Conservation (phyloP, 352 stramenopile genomes). For the Phytophthora pisi region DNA sequence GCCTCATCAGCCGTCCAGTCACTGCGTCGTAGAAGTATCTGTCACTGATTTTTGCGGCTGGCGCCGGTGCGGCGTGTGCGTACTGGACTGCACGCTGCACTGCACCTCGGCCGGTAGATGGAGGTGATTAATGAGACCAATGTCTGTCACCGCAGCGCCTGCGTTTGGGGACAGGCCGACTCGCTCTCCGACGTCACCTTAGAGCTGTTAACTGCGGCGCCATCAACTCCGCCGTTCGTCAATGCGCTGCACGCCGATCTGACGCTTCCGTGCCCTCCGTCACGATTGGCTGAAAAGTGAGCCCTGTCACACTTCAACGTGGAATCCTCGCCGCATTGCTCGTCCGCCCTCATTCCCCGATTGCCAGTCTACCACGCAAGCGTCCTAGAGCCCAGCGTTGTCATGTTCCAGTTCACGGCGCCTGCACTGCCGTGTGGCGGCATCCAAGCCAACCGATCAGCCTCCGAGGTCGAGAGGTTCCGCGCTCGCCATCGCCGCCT, state of each 20-base stretch:
- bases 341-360: constrained; percentile 15
- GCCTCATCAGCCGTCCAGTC: background rate
- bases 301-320: constrained; percentile 23
- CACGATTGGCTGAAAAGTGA: constrained; percentile 11
- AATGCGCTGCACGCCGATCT: constrained; percentile 3
- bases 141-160: background rate
- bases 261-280: constrained; percentile 9
- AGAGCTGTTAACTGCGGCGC: background rate
- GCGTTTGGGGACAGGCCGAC: constrained; percentile 8
- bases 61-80: background rate
- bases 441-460: background rate
- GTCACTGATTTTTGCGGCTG: background rate
- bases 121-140: background rate
- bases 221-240: background rate
- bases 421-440: background rate
- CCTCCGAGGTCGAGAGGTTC: constrained; percentile 47
- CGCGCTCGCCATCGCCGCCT: constrained; percentile 43
- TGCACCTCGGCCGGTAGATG: background rate
- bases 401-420: constrained; percentile 26
- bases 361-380: constrained; percentile 3
- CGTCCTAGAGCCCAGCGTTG: no score
- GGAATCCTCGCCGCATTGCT: constrained; percentile 9
- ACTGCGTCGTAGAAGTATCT: background rate
- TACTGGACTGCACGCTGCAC: background rate
- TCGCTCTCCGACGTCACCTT: background rate